Conservation (phyloP, 2,329 filamentous ascomycete genomes). For the Pseudogymnoascus sp. region DNA sequence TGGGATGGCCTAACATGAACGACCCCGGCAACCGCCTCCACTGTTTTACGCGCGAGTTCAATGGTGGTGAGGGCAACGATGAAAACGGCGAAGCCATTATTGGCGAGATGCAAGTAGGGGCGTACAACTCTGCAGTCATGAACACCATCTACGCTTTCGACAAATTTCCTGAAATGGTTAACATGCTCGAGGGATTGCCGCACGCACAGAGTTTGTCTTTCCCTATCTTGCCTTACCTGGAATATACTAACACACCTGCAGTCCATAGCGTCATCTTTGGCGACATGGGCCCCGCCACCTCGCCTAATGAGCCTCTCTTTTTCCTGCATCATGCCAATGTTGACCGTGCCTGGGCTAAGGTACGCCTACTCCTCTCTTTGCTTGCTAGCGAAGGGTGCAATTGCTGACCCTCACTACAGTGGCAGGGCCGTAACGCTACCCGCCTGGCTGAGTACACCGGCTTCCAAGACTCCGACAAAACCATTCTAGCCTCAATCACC, state of each 20-base stretch:
- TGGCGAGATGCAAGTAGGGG: conserved; percentile 15
- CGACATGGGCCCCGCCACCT: background rate
- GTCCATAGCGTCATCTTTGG: background rate
- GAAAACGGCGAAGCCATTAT: conserved; percentile 10
- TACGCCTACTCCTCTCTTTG: background rate
- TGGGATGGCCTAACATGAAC: conserved; percentile 18
- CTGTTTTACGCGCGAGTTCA: conserved; percentile 21
- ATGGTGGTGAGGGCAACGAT: background rate
- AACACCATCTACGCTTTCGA: background rate
- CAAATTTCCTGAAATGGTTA: background rate
- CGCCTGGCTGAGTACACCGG: background rate
- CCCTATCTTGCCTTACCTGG: background rate
- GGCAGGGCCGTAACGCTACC: background rate
- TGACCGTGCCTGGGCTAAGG: background rate
- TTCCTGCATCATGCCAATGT: background rate
- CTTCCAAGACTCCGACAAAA: background rate
- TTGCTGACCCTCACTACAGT: background rate
- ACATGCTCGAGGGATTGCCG: background rate
- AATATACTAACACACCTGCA: background rate
- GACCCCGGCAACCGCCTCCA: conserved; percentile 14
- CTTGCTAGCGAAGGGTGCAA: background rate
- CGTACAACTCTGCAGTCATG: background rate
- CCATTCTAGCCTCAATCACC: background rate
- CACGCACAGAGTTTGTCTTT: background rate
- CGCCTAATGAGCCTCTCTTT: background rate